Evolutionary conservation across 345 rosid genomes (phyloP), one percentile per base, ranked within the genome.

Genomic region (Eucalyptus leucophloia): DNA sequence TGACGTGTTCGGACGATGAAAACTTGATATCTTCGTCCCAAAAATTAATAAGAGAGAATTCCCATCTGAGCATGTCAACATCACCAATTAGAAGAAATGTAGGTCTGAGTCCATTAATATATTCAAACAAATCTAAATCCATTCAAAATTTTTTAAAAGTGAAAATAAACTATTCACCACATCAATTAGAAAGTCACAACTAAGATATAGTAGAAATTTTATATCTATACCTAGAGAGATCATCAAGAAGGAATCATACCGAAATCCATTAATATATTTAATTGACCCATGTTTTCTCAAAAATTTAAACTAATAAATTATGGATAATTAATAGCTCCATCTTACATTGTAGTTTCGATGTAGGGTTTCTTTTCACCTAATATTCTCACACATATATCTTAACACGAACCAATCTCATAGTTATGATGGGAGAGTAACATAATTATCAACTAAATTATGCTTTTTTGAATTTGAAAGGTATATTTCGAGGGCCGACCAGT

Each of bases 31-130:
- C 40, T 32, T 67, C 12, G 10, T 5, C 12, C 11, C 2, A 67
- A 8, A 67, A 67, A 67, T 2, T 18, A 32, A 4, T 67, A n/a
- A 32, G 26, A 69, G 7, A 69, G 7, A 69, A 23, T 69, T 69
- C 6, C 10, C 1, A 1, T 19, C 7, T 1, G 2, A 72, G 15
- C 15, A 1, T 37, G 1, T 3, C 83, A 5, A 3, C 21, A 37
- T 37, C 8, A 19, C 12, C 7, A 72, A 28, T 28, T 12, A 10
- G 8, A 37, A 7, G 2, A 8, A 72, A 72, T 1, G 21, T 9
- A 37, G 24, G 5, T 19, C 5, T 4, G 4, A 72, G 0, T 5
- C 15, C 15, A 5, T 72, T 21, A 37, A 37, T 3, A 19, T 19
- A 21, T 72, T 37, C 28, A 34, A 72, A 34, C 7, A 5, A 5